phyloP scores from a whole-genome alignment of 257 asterid genomes.

The Solanum chilense region DNA sequence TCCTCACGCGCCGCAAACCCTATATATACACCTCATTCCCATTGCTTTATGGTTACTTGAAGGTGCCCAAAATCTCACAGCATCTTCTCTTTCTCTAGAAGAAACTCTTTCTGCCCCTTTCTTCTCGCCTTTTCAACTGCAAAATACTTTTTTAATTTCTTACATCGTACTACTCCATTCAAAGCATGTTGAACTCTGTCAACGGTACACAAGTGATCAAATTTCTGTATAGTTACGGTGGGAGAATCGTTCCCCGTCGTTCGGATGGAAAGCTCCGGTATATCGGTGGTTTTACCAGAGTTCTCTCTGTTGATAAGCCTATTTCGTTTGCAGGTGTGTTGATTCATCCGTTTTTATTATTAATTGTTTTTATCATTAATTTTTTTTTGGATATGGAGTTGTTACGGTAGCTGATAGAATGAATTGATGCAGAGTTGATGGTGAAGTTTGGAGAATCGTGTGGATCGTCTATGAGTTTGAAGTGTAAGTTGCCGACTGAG shows the following conservation, averaged over 20 bases:
- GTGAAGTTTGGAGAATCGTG: slow-evolving; percentile 67
- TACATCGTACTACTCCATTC: slow-evolving; percentile 13
- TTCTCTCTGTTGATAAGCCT: slow-evolving; percentile 50
- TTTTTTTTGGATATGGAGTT: background rate
- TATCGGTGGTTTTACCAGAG: slow-evolving; percentile 71
- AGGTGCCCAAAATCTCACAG: background rate
- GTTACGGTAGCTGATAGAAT: background rate
- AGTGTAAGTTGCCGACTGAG: slow-evolving; percentile 69
- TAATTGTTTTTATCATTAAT: background rate
- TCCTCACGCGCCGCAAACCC: background rate
- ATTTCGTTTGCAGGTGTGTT: slow-evolving; percentile 20
- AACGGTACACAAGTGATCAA: slow-evolving; percentile 23
- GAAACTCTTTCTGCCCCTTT: background rate
- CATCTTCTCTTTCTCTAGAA: slow-evolving; percentile 1
- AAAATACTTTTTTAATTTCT: background rate
- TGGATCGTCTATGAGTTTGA: slow-evolving; percentile 58
- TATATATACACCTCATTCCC: background rate
- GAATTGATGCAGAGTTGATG: slow-evolving; percentile 40
- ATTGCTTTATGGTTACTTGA: background rate
- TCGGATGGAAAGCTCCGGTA: slow-evolving; percentile 73
- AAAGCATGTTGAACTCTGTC: slow-evolving; percentile 11
- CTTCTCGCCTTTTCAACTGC: background rate
- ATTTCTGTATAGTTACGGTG: slow-evolving; percentile 79
- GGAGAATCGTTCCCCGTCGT: slow-evolving; percentile 55
- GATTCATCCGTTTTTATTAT: background rate